phyloP scores from a whole-genome alignment of 768 basidiomycete species.

The Grammothele lineata region DNA sequence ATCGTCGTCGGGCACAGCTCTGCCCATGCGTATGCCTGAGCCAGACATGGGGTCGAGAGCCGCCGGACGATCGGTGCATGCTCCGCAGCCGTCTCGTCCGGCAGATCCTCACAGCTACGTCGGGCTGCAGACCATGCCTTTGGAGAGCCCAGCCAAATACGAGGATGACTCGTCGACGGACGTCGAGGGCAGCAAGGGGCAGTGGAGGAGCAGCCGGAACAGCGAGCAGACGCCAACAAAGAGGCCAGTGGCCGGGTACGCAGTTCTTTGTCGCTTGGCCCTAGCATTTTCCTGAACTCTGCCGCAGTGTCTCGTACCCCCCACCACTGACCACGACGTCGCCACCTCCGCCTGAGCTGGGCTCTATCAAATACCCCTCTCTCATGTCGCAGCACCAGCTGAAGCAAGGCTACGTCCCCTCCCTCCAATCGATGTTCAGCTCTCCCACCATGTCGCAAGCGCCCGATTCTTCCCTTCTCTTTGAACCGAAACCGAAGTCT shows the following conservation, averaged over 20 bases:
- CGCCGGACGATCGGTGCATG: slow-evolving; percentile 22
- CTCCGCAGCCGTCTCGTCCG: slow-evolving; percentile 24
- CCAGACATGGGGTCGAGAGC: slow-evolving; percentile 9
- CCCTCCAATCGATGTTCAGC: slow-evolving; percentile 69
- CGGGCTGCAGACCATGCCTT: slow-evolving; percentile 39
- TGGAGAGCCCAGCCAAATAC: slow-evolving; percentile 58
- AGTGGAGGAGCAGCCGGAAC: slow-evolving; percentile 11
- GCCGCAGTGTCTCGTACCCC: slow-evolving; percentile 35
- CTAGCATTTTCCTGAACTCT: neutral
- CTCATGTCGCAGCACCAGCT: slow-evolving; percentile 81
- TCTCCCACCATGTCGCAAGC: slow-evolving; percentile 23
- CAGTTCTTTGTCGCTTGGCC: neutral
- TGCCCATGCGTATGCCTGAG: slow-evolving; percentile 3
- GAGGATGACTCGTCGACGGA: slow-evolving; percentile 46
- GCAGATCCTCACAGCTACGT: slow-evolving; percentile 20
- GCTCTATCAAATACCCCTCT: slow-evolving; percentile 54
- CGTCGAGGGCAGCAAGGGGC: slow-evolving; percentile 28
- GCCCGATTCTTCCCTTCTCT: slow-evolving; percentile 41
- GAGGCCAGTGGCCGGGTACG: slow-evolving; percentile 18
- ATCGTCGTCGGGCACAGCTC: neutral
- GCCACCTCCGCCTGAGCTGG: slow-evolving; percentile 49
- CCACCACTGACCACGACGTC: slow-evolving; percentile 70
- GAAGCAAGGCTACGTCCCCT: slow-evolving; percentile 73
- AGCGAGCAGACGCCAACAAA: slow-evolving; percentile 22
- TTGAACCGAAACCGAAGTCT: slow-evolving; percentile 27